These are phyloP conservation scores for Kodamaea leandrae DNA, from an alignment of 805 yeast genomes.

Conservation along the genomic window DNA sequence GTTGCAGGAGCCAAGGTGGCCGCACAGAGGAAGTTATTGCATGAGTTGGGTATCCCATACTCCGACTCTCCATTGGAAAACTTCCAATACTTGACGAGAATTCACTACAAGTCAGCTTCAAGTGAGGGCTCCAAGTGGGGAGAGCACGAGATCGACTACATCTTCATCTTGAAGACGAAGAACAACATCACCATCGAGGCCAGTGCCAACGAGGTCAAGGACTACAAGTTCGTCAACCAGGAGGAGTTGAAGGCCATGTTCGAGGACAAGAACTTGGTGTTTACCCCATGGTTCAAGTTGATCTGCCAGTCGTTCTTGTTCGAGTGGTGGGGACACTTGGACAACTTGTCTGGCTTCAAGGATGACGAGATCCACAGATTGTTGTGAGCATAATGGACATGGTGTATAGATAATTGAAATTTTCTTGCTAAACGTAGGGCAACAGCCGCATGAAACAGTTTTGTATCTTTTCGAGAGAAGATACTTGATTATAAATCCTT, in stretches of 20 bases:
- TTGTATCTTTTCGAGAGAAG: too few relatives aligned
- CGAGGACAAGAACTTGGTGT: slow-evolving; percentile 57
- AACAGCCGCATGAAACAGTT: too few relatives aligned
- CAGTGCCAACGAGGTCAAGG: slow-evolving; percentile 77
- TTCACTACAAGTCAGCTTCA: slow-evolving; percentile 84
- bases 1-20: slow-evolving; percentile 80
- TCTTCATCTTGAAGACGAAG: slow-evolving; percentile 66
- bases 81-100: slow-evolving; percentile 85
- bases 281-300: slow-evolving; percentile 98
- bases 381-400: too few relatives aligned
- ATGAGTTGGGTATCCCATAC: slow-evolving; percentile 81
- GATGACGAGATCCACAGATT: slow-evolving; percentile 50
- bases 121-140: slow-evolving; percentile 82
- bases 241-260: slow-evolving; percentile 75
- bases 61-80: slow-evolving; percentile 59
- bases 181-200: slow-evolving; percentile 55
- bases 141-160: slow-evolving; percentile 96
- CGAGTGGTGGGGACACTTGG: slow-evolving; percentile 88
- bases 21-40: slow-evolving; percentile 87
- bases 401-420: too few relatives aligned
- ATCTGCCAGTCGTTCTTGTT: slow-evolving; percentile 89
- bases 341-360: slow-evolving; percentile 50
- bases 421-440: too few relatives aligned
- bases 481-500: too few relatives aligned
- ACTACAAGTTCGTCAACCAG: slow-evolving; percentile 67